Conservation (phyloP, 2,329 filamentous ascomycete genomes). For the Balansia obtecta region DNA sequence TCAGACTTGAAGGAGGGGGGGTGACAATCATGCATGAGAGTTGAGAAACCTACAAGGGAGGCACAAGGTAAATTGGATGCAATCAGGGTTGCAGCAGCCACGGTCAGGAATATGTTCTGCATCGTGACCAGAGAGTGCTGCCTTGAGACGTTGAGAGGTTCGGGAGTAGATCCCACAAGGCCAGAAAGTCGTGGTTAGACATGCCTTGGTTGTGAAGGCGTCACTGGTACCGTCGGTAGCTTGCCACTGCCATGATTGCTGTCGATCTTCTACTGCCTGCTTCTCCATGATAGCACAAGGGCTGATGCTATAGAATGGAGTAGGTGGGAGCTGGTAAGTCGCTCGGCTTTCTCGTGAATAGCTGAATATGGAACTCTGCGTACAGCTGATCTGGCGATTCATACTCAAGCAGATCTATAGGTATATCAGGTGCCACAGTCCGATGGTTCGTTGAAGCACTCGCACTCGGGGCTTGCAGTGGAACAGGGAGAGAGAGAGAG, state of each 20-base stretch:
- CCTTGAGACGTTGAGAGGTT: slow-evolving; percentile 12
- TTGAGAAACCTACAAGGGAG: slow-evolving; percentile 14
- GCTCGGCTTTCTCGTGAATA: slow-evolving; percentile 8
- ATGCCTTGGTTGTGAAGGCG: slow-evolving; percentile 1
- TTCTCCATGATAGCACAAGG: slow-evolving; percentile 12
- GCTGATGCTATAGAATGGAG: slow-evolving; percentile 6
- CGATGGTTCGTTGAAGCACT: neutral
- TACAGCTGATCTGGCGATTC: slow-evolving; percentile 13
- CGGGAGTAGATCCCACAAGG: slow-evolving; percentile 18
- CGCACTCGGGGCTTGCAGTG: neutral
- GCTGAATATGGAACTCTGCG: slow-evolving; percentile 6
- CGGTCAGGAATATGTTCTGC: slow-evolving; percentile 8
- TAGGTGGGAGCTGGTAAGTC: slow-evolving; percentile 8
- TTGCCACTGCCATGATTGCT: slow-evolving; percentile 10
- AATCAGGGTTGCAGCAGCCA: slow-evolving; percentile 13
- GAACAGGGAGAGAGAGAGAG: neutral
- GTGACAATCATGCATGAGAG: neutral
- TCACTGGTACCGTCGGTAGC: neutral
- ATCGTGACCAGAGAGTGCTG: slow-evolving; percentile 12
- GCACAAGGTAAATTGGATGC: slow-evolving; percentile 13
- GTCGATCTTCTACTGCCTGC: slow-evolving; percentile 4
- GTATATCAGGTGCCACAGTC: neutral
- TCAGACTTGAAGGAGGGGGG: slow-evolving; percentile 1
- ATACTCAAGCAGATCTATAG: slow-evolving; percentile 11
- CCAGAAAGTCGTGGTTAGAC: slow-evolving; percentile 9